These are phyloP conservation scores for Podila epigama DNA, from an alignment of 192 early-diverging fungal species.

Conservation along the genomic window DNA sequence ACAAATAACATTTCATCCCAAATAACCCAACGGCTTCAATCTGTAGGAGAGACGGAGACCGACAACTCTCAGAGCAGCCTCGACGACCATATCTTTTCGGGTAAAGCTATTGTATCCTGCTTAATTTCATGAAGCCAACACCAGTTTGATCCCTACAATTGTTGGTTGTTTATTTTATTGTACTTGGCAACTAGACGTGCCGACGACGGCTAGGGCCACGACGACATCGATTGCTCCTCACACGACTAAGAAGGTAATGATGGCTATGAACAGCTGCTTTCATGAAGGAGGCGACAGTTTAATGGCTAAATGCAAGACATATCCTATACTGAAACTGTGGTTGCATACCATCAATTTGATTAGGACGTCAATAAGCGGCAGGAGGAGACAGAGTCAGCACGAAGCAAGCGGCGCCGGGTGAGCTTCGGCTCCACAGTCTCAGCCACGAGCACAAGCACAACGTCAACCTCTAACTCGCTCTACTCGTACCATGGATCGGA, in stretches of 20 bases:
- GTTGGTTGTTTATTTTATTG: neutral
- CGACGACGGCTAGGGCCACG: conserved; percentile 2
- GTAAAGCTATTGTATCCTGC: conserved; percentile 3
- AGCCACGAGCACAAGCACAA: neutral
- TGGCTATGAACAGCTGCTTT: neutral
- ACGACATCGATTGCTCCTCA: neutral
- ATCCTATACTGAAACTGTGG: neutral
- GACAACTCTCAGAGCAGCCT: neutral
- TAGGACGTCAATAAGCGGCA: conserved; percentile 2
- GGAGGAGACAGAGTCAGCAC: conserved; percentile 3
- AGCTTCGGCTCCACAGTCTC: conserved; percentile 14
- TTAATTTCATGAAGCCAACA: conserved; percentile 5
- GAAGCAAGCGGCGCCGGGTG: conserved; percentile 6
- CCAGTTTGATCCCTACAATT: neutral
- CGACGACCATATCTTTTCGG: neutral
- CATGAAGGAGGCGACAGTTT: neutral
- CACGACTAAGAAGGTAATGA: too few relatives aligned
- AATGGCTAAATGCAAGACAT: conserved; percentile 1
- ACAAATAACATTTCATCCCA: too few relatives aligned
- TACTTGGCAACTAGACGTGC: conserved; percentile 4
- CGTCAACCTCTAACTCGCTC: conserved; percentile 7
- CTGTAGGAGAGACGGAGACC: neutral
- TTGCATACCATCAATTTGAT: conserved; percentile 2
- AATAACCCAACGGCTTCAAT: neutral
- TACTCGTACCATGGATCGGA: conserved; percentile 24